These are phyloP conservation scores for Sphagnum contortum DNA, from an alignment of 225 moss, liverwort and hornwort genomes.

Conservation along the genomic window DNA sequence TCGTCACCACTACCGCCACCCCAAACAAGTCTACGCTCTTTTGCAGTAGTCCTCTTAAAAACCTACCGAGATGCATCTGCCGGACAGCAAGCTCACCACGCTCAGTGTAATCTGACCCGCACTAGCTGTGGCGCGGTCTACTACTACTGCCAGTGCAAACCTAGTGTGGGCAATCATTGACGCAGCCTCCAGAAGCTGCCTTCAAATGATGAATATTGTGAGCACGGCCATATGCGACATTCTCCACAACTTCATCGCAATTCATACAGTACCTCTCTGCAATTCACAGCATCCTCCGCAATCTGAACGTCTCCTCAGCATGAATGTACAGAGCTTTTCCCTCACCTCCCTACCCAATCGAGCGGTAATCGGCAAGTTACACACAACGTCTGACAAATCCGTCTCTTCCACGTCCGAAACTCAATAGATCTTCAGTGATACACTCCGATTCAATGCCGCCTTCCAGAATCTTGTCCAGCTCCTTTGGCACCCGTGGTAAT, in stretches of 20 bases:
- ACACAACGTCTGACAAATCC: constrained; percentile 81
- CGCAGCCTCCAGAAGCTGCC: constrained; percentile 24
- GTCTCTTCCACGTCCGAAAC: constrained; percentile 90
- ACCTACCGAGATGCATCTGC: constrained; percentile 78
- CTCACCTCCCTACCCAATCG: constrained; percentile 84
- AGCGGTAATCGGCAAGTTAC: constrained; percentile 84
- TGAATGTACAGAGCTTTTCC: constrained; percentile 91
- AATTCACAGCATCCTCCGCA: constrained; percentile 69
- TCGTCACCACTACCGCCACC: constrained; percentile 87
- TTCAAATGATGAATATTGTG: constrained; percentile 89
- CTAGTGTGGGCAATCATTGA: constrained; percentile 92
- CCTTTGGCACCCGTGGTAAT: constrained; percentile 74
- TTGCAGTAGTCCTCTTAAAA: constrained; percentile 54
- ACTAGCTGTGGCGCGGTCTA: constrained; percentile 89
- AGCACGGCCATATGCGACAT: constrained; percentile 84
- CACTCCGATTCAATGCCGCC: constrained; percentile 93
- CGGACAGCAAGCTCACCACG: constrained; percentile 84
- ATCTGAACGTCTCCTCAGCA: constrained; percentile 86
- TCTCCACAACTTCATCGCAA: constrained; percentile 84
- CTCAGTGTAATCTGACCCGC: constrained; percentile 77
- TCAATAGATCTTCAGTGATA: constrained; percentile 83
- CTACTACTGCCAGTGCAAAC: constrained; percentile 65
- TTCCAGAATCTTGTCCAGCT: constrained; percentile 70
- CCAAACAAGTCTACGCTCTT: constrained; percentile 92
- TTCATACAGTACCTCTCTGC: constrained; percentile 85